Evolutionary conservation across 225 moss, liverwort and hornwort genomes (phyloP).

Genomic region (Marchantia paleacea): DNA sequence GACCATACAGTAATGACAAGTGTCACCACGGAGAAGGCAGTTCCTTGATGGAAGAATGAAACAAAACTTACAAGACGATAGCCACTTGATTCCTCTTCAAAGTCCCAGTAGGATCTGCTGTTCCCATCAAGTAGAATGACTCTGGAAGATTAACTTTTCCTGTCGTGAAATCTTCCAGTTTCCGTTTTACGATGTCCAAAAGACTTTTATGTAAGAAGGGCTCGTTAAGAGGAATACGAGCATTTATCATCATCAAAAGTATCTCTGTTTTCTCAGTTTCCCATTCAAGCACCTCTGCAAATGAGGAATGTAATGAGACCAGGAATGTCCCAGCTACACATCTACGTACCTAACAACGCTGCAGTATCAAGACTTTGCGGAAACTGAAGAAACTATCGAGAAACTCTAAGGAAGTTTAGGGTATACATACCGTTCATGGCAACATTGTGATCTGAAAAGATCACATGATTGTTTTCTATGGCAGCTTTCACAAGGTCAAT

Average conservation of each 20-base stretch:
- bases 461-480: conserved; percentile 35
- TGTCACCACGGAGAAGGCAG: neutral
- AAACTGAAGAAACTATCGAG: neutral
- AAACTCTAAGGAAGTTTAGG: neutral
- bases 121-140: conserved; percentile 69
- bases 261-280: conserved; percentile 1
- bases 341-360: neutral
- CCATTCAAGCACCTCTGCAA: conserved; percentile 7
- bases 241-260: conserved; percentile 49
- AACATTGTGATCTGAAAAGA: conserved; percentile 39
- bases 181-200: conserved; percentile 41
- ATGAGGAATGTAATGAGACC: neutral
- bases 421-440: conserved; percentile 44
- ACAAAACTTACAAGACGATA: conserved; percentile 55
- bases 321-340: neutral
- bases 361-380: neutral
- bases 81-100: conserved; percentile 67
- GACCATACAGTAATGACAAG: neutral
- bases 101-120: conserved; percentile 71
- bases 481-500: conserved; percentile 49
- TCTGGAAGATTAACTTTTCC: conserved; percentile 60
- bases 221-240: conserved; percentile 63
- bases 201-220: conserved; percentile 59
- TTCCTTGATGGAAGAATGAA: neutral
- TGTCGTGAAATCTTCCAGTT: conserved; percentile 40